Evolutionary conservation across 2,329 filamentous ascomycete genomes (phyloP), one percentile per base, ranked within the genome.

Genomic region (Zymoseptoria pseudotritici): DNA sequence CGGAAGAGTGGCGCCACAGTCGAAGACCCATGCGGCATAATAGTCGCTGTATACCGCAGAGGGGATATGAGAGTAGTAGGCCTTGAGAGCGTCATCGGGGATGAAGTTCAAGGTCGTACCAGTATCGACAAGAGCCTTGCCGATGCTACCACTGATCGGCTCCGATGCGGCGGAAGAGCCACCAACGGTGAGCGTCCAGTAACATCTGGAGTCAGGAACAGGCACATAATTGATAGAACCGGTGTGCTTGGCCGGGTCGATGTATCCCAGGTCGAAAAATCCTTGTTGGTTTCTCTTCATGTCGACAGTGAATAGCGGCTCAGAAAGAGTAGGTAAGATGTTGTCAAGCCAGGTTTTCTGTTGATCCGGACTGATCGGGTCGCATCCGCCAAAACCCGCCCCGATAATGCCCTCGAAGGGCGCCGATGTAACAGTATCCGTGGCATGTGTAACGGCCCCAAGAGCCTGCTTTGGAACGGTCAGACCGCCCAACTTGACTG

Each of bases 301-400:
- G 61, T 87, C 82, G 24, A 86, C 87, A 0, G 88, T 89, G 75
- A 92, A 88, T 49, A 92, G 75, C 0, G 87, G 87, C 73, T 83
- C 75, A 24, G 83, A 80, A 24, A 91, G 82, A 19, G 77, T 73
- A n/a, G 72, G 63, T 72, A 83, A 81, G 65, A 88, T 77, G 71
- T 88, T 90, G 69, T 89, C 86, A 71, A 90, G 89, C 73, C 90
- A 91, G 11, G 87, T 90, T 74, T 85, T 86, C 65, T 88, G 85
- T 6, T 17, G 0, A 6, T 46, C 4, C 36, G 36, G 36, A 17
- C 0, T 1, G 36, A 46, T 46, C 17, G 0, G 2, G 13, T 46
- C 36, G 36, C 36, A 46, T 17, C 17, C 36, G 36, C 36, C 36
- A 46, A 46, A 46, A 17, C 4, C 4, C 4, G 36, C 11, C 11